Evolutionary conservation across 2,329 filamentous ascomycete species (phyloP).

Genomic region (Penicillium sp.): DNA sequence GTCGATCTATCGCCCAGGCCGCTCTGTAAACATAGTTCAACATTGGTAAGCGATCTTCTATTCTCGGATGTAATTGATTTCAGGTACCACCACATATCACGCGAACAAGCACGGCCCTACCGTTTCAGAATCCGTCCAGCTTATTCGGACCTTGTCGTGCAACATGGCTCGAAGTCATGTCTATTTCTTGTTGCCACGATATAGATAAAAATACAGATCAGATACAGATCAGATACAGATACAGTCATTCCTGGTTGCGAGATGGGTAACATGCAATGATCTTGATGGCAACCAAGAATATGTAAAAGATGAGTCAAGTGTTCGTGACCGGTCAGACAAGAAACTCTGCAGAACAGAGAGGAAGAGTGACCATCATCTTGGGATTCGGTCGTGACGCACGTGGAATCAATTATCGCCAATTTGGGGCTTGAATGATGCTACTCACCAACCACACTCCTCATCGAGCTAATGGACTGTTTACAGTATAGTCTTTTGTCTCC

Average conservation of each 20-base stretch:
- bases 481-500: too few species aligned
- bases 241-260: background rate
- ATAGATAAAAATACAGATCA: background rate
- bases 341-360: too few species aligned
- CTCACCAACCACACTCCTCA: too few species aligned
- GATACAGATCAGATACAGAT: background rate
- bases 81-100: conserved; percentile 6
- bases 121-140: conserved; percentile 11
- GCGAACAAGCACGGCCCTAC: conserved; percentile 3
- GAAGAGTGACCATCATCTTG: too few species aligned
- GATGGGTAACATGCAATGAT: background rate
- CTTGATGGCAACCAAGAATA: background rate
- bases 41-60: background rate
- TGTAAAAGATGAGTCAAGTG: background rate
- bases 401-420: background rate
- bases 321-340: background rate
- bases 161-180: background rate
- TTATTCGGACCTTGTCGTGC: background rate
- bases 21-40: background rate
- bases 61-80: background rate
- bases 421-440: too few species aligned
- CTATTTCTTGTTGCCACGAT: background rate
- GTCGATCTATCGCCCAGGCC: too few species aligned
- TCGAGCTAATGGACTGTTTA: too few species aligned
- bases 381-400: background rate